phyloP scores from a whole-genome alignment of 352 stramenopile species.

The Globisporangium orthogonon region DNA sequence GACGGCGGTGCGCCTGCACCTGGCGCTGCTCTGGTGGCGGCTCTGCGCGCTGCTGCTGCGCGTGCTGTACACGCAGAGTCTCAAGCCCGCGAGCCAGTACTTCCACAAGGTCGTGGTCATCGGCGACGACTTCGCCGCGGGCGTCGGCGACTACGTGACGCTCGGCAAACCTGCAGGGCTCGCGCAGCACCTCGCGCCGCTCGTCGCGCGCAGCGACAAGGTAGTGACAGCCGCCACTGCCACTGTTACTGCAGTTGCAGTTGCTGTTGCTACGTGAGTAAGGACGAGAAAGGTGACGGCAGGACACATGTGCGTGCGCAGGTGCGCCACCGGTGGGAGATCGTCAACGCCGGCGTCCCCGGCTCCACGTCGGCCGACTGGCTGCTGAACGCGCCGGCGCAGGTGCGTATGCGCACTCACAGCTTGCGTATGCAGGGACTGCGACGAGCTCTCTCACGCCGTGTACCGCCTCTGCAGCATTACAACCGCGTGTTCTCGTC shows the following conservation, averaged over 20 bases:
- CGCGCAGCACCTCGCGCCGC: conserved; percentile 43
- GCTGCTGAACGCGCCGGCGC: conserved; percentile 48
- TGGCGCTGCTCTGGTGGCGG: conserved; percentile 65
- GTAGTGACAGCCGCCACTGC: conserved; percentile 10
- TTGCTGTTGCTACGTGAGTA: not conserved
- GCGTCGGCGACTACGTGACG: conserved; percentile 71
- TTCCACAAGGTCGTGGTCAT: conserved; percentile 83
- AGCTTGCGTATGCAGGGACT: not conserved
- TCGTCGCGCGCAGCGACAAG: conserved; percentile 52
- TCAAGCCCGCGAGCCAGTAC: conserved; percentile 55
- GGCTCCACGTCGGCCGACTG: conserved; percentile 58
- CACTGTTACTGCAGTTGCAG: not conserved
- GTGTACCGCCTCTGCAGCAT: conserved; percentile 23
- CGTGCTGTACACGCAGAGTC: conserved; percentile 30
- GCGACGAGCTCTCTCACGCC: not conserved
- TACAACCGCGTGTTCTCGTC: conserved; percentile 66
- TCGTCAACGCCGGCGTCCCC: conserved; percentile 71
- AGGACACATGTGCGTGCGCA: conserved; percentile 9
- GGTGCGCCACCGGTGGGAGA: conserved; percentile 76
- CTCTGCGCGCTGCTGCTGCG: conserved; percentile 49
- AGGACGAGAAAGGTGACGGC: not conserved
- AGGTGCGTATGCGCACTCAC: conserved; percentile 24
- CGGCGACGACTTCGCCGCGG: conserved; percentile 79
- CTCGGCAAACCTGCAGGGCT: conserved; percentile 41
- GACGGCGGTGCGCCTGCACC: conserved; percentile 35